phyloP scores from a whole-genome alignment of 2,329 filamentous ascomycete species.

The Diaporthe longicolla region DNA sequence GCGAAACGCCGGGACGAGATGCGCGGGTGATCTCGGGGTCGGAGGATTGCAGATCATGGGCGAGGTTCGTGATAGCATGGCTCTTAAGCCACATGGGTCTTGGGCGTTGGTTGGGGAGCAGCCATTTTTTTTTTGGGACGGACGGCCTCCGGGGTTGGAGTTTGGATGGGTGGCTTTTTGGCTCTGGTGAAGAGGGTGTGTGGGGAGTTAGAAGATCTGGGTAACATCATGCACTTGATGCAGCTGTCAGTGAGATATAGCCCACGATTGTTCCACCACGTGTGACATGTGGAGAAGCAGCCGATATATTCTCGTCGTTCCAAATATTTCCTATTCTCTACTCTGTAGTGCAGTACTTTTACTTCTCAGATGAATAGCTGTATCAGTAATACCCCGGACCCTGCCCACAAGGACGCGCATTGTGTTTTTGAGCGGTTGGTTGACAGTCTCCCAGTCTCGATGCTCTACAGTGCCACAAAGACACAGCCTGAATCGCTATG shows the following conservation, averaged over 20 bases:
- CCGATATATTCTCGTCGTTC: background rate
- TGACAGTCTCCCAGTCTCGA: background rate
- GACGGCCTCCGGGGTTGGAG: background rate
- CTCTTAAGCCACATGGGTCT: slow-evolving; percentile 24
- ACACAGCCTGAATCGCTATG: background rate
- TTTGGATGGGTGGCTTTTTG: background rate
- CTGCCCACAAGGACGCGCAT: background rate
- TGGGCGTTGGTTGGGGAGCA: background rate
- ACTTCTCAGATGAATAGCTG: background rate
- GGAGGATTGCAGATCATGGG: slow-evolving; percentile 18
- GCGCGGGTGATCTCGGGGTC: slow-evolving; percentile 13
- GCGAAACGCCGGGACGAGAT: background rate
- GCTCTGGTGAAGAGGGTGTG: background rate
- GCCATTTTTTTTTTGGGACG: background rate
- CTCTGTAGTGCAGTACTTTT: background rate
- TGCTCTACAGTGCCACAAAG: background rate
- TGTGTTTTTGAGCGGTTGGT: background rate
- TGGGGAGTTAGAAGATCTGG: background rate
- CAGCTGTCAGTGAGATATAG: slow-evolving; percentile 20
- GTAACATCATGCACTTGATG: background rate
- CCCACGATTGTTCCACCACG: background rate
- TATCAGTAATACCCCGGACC: background rate
- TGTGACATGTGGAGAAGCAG: background rate
- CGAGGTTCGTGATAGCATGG: slow-evolving; percentile 24
- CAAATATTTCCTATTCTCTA: too few relatives aligned